These are phyloP conservation scores for Glonium stellatum DNA, from an alignment of 495 filamentous ascomycete species.

Conservation along the genomic window DNA sequence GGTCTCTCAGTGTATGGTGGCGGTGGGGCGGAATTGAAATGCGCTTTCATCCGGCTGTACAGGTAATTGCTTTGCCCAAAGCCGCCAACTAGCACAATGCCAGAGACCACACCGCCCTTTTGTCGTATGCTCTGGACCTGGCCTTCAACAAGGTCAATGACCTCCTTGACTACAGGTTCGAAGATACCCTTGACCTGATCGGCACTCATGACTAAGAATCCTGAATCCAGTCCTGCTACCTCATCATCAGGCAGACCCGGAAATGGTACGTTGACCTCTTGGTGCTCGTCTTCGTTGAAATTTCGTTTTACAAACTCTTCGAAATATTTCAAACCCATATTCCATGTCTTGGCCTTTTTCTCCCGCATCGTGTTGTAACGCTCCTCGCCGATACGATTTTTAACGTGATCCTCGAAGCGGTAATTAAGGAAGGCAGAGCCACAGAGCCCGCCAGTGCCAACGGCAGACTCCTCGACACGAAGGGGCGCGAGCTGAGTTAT, in stretches of 20 bases:
- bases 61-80: slow-evolving; percentile 65
- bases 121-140: slow-evolving; percentile 46
- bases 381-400: slow-evolving; percentile 36
- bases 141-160: slow-evolving; percentile 52
- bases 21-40: slow-evolving; percentile 58
- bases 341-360: slow-evolving; percentile 50
- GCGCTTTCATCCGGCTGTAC: slow-evolving; percentile 50
- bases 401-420: slow-evolving; percentile 42
- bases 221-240: slow-evolving; percentile 38
- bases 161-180: slow-evolving; percentile 47
- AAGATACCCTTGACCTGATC: slow-evolving; percentile 42
- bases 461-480: slow-evolving; percentile 32
- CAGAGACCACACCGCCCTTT: slow-evolving; percentile 57
- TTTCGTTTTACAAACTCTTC: slow-evolving; percentile 56
- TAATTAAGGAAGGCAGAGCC: slow-evolving; percentile 42
- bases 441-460: slow-evolving; percentile 48
- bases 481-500: slow-evolving; percentile 35
- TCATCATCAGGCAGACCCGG: slow-evolving; percentile 62
- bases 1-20: slow-evolving; percentile 62
- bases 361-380: slow-evolving; percentile 38
- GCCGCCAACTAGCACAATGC: slow-evolving; percentile 65
- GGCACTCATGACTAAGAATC: slow-evolving; percentile 39
- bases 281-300: slow-evolving; percentile 66
- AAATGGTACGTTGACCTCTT: slow-evolving; percentile 64
- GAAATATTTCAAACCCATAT: slow-evolving; percentile 73